Evolutionary conservation across 495 filamentous ascomycete genomes (phyloP), one percentile per base, ranked within the genome.

Genomic region (Penicillium angulare): DNA sequence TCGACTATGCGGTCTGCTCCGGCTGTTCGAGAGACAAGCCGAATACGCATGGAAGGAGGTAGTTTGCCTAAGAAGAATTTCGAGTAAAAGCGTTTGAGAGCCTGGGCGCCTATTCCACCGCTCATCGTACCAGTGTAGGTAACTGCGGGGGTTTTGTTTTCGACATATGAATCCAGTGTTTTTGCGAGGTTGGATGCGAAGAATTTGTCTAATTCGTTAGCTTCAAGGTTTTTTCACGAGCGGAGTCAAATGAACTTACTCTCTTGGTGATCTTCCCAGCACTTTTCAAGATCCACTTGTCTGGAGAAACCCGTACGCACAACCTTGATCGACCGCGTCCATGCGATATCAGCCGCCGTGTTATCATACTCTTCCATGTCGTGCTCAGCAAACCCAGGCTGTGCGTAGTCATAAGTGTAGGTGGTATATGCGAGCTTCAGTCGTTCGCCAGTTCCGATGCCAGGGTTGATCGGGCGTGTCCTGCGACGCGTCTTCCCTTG

Each of bases 11-110:
- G 74, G 55, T 86, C 81, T 0, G 75, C 67, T 6, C 82, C 83
- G 3, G 79, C 63, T 0, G 89, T 93, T 13, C 89, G 77, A 5
- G 84, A 88, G 5, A 93, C 60, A 1, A 95, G 77, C 34, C 87
- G 83, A 50, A 92, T 76, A 22, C 67, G 72, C 52, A 88, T 81
- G 13, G 85, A 85, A 0, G 74, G 77, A 2, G 89, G 86, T 26
- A 91, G 83, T 43, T 75, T 73, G 12, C 83, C 82, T 26, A 92
- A 81, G 67, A 93, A 93, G 60, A 85, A 79, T 13, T 89, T 66
- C 1, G 79, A 76, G 61, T 95, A 95, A 64, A 95, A 95, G 10
- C 73, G 66, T 1, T 78, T 77, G n/a, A 93, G 69, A 8, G 81
- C 78, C 33, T 80, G 73, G 5, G 78, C 64, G 0, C 90, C 90